phyloP scores from a whole-genome alignment of 2,329 filamentous ascomycete species.

The Hysterium pulicare region DNA sequence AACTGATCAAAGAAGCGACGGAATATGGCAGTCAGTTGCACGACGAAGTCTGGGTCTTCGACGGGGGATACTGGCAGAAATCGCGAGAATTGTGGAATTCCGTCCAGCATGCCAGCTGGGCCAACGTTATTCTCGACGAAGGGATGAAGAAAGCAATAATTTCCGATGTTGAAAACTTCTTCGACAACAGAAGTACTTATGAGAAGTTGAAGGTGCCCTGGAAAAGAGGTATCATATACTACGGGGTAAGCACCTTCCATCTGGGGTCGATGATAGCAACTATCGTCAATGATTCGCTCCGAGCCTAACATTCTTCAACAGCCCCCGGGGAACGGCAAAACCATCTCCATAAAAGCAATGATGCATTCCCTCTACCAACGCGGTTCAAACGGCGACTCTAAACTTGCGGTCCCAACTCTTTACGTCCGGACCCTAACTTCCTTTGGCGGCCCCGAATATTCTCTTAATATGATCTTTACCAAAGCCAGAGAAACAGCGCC shows the following conservation, averaged over 20 bases:
- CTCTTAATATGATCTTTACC: conserved; percentile 33
- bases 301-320: background rate
- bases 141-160: conserved; percentile 63
- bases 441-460: conserved; percentile 53
- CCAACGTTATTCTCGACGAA: conserved; percentile 63
- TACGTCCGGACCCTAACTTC: conserved; percentile 51
- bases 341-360: conserved; percentile 67
- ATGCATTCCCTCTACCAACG: conserved; percentile 61
- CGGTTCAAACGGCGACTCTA: conserved; percentile 34
- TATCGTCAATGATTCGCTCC: background rate
- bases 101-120: conserved; percentile 52
- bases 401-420: conserved; percentile 51
- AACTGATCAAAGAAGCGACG: conserved; percentile 54
- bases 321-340: conserved; percentile 45
- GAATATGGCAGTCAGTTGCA: conserved; percentile 57
- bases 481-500: conserved; percentile 62
- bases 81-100: conserved; percentile 57
- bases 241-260: too few relatives aligned
- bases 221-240: conserved; percentile 68
- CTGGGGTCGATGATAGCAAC: too few relatives aligned
- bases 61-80: conserved; percentile 62
- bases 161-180: conserved; percentile 64
- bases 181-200: conserved; percentile 58
- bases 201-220: conserved; percentile 61
- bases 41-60: conserved; percentile 65